These are phyloP conservation scores for Dactylellina drechsleri DNA, from an alignment of 2,329 filamentous ascomycete species.

Conservation along the genomic window DNA sequence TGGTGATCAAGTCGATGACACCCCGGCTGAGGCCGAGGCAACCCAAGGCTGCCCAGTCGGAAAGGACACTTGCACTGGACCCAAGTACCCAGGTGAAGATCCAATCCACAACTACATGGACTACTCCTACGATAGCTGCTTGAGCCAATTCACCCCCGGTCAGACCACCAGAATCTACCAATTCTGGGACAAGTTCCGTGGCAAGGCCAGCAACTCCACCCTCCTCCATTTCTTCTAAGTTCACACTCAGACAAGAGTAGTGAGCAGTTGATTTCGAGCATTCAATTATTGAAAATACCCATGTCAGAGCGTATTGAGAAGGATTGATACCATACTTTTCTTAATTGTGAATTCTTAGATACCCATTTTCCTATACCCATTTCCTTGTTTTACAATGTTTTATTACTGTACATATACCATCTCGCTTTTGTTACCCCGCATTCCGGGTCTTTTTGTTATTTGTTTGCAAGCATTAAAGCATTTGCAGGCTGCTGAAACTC, in stretches of 20 bases:
- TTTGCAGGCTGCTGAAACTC: constrained; percentile 21
- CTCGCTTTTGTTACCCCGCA: constrained; percentile 14
- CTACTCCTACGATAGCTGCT: constrained; percentile 63
- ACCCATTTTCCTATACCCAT: constrained; percentile 42
- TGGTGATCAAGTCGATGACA: constrained; percentile 63
- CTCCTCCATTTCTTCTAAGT: constrained; percentile 30
- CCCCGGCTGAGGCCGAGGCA: constrained; percentile 61
- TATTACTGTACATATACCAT: constrained; percentile 15
- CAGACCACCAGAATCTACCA: constrained; percentile 64
- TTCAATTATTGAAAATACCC: constrained; percentile 39
- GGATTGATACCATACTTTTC: constrained; percentile 19
- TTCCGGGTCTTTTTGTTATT: constrained; percentile 22
- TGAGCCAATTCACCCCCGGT: constrained; percentile 64
- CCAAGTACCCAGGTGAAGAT: constrained; percentile 56
- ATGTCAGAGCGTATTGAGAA: neutral
- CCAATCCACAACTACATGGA: constrained; percentile 61
- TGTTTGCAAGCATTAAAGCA: constrained; percentile 7
- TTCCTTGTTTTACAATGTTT: neutral
- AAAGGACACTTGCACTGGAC: constrained; percentile 60
- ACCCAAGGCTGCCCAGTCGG: constrained; percentile 62
- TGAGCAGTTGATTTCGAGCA: constrained; percentile 2
- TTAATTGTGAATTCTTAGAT: constrained; percentile 32
- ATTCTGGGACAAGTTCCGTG: constrained; percentile 62
- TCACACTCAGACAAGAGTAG: constrained; percentile 15
- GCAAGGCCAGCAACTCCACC: constrained; percentile 34